These are phyloP conservation scores for Eremochloa ophiuroides DNA, from an alignment of 176 grass and related monocot genomes.

Conservation along the genomic window DNA sequence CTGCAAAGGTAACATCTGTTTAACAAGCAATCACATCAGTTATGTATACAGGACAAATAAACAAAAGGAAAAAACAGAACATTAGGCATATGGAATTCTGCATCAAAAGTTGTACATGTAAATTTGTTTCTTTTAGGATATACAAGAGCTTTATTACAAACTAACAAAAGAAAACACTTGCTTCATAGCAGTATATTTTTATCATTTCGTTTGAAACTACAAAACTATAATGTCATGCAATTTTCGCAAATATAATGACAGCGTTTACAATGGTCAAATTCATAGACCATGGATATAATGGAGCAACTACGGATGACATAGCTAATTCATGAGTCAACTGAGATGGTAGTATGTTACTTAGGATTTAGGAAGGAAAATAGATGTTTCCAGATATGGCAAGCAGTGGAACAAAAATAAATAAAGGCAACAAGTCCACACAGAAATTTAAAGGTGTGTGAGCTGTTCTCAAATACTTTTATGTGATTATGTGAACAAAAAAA, in stretches of 20 bases:
- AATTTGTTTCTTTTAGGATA: background rate
- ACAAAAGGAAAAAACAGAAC: background rate
- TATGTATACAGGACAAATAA: background rate
- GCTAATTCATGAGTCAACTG: background rate
- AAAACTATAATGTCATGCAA: background rate
- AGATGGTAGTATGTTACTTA: background rate
- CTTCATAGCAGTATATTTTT: background rate
- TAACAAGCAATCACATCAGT: conserved; percentile 7
- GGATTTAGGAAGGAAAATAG: background rate
- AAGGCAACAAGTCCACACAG: background rate
- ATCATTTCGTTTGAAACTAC: background rate
- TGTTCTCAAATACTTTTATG: conserved; percentile 5
- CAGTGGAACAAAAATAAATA: background rate
- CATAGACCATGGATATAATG: background rate
- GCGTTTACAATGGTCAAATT: background rate
- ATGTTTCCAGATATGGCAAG: background rate
- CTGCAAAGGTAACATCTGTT: conserved; percentile 29
- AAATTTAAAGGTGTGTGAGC: conserved; percentile 1
- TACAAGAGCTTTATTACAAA: background rate
- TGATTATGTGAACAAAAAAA: conserved; percentile 2
- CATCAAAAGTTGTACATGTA: background rate
- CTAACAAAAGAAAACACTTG: background rate
- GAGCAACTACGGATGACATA: background rate
- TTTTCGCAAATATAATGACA: background rate
- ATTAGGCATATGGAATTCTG: background rate